These are phyloP conservation scores for Candida rishiriensis DNA, from an alignment of 805 yeast genomes.

Conservation along the genomic window DNA sequence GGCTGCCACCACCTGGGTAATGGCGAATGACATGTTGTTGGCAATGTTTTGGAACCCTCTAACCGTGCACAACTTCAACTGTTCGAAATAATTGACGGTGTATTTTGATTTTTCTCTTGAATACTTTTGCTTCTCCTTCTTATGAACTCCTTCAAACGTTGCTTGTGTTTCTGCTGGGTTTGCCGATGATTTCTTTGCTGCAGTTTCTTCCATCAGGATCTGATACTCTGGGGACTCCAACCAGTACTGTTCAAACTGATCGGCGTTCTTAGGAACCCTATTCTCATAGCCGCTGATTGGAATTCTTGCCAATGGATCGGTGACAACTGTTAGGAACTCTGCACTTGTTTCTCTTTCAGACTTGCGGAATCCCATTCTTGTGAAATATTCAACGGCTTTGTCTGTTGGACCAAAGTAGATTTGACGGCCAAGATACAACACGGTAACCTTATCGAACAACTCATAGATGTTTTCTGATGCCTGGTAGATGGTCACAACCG, in stretches of 20 bases:
- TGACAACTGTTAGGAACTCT: conserved; percentile 61
- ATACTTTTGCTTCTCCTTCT: conserved; percentile 34
- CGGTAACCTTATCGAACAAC: conserved; percentile 56
- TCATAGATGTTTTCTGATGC: conserved; percentile 63
- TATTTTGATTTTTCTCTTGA: conserved; percentile 35
- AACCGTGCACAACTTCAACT: conserved; percentile 44
- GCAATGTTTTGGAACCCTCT: conserved; percentile 51
- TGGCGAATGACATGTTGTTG: conserved; percentile 55
- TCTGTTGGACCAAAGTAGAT: conserved; percentile 53
- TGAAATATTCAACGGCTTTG: conserved; percentile 51
- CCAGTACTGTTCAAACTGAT: conserved; percentile 61
- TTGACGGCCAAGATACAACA: conserved; percentile 58
- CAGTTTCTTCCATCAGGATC: conserved; percentile 29
- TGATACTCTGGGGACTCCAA: conserved; percentile 49
- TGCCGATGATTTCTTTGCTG: conserved; percentile 29
- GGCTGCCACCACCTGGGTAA: conserved; percentile 46
- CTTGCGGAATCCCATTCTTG: conserved; percentile 58
- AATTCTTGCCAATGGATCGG: conserved; percentile 59
- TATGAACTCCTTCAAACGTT: conserved; percentile 26
- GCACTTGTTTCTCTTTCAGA: conserved; percentile 64
- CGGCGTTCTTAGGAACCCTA: conserved; percentile 50
- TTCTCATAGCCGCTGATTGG: conserved; percentile 43
- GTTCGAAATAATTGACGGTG: conserved; percentile 42
- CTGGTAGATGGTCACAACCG: conserved; percentile 63
- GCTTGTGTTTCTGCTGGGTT: conserved; percentile 32